Evolutionary conservation across 495 filamentous ascomycete genomes (phyloP).

Genomic region (Viridothelium virens): DNA sequence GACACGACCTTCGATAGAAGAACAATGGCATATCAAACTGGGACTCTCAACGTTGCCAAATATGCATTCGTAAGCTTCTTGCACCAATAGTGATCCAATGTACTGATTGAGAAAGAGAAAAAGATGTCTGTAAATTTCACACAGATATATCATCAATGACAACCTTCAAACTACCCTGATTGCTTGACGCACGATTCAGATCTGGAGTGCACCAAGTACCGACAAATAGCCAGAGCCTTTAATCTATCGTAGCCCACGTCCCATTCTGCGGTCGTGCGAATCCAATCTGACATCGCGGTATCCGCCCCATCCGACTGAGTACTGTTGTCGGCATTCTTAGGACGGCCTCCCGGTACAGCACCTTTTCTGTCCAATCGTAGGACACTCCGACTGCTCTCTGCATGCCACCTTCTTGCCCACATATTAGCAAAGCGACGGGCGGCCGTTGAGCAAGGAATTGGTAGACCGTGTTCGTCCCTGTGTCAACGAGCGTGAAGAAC

Average conservation of each 20-base stretch:
- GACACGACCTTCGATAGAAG: too few relatives aligned
- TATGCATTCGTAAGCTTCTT: too few relatives aligned
- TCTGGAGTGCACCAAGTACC: neutral
- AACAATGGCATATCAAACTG: too few relatives aligned
- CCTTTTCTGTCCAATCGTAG: constrained; percentile 25
- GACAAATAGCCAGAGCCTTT: constrained; percentile 3
- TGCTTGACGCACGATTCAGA: neutral
- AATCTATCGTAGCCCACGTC: constrained; percentile 2
- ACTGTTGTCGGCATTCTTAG: constrained; percentile 27
- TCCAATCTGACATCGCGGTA: constrained; percentile 9
- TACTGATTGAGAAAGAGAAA: too few relatives aligned
- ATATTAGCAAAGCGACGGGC: constrained; percentile 35
- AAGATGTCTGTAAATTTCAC: too few relatives aligned
- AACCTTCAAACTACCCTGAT: neutral
- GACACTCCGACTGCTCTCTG: constrained; percentile 35
- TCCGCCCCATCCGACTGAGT: constrained; percentile 17
- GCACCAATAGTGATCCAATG: too few relatives aligned
- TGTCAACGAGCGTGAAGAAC: constrained; percentile 31
- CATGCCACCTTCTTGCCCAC: constrained; percentile 40
- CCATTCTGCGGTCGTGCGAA: constrained; percentile 7
- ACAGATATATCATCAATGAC: neutral
- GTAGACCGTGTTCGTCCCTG: constrained; percentile 33
- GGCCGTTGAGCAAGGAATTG: constrained; percentile 34
- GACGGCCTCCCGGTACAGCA: constrained; percentile 29
- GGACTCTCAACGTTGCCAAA: too few relatives aligned